Base-by-base conservation (phyloP, 177 flowering plant species). In the Telopea speciosissima region DNA sequence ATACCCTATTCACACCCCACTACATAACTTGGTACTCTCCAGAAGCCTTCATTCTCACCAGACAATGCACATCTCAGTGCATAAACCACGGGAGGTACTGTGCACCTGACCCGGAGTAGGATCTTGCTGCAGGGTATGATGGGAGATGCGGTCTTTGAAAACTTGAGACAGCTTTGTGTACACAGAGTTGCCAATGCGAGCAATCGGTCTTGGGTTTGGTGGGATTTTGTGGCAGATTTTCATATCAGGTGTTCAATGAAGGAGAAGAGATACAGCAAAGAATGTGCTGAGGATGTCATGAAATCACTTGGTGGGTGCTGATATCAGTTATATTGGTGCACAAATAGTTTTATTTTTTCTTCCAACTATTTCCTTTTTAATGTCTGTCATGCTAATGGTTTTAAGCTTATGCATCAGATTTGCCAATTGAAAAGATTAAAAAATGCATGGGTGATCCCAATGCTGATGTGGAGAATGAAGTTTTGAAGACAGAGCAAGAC, bases 1-100 rank as follows among this genome's bases (percentile, higher is more conserved):
- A 83, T 73, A 85, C 97, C 3, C 79, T 70, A 73, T 94, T 94
- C 78, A 90, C 92, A 5, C 98, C 98, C 11, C 98, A 94, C 56
- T 94, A 92, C 63, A 92, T 94, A 28, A 94, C 98, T 63, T 94
- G 98, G 98, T 94, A 81, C 63, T 94, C 97, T 71, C 98, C 98
- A 1, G 73, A 73, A 75, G 79, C 93, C 8, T 94, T 89, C 64
- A 60, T 86, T 45, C 72, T 75, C 0, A 94, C 87, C 77, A 81
- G 68, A 59, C 97, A 94, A 62, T 94, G 98, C 89, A 90, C 84
- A 80, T 88, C 97, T 28, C 98, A 94, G 80, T 94, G 98, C 79
- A 94, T 94, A 63, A 94, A 94, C 79, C 75, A 80, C 22, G 98
- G 98, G 40, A 86, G 97, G 70, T 94, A 94, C 60, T 94, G 98